These are phyloP conservation scores for Rhodotorula sp. DNA, from an alignment of 1,284 basidiomycete genomes.

Conservation along the genomic window DNA sequence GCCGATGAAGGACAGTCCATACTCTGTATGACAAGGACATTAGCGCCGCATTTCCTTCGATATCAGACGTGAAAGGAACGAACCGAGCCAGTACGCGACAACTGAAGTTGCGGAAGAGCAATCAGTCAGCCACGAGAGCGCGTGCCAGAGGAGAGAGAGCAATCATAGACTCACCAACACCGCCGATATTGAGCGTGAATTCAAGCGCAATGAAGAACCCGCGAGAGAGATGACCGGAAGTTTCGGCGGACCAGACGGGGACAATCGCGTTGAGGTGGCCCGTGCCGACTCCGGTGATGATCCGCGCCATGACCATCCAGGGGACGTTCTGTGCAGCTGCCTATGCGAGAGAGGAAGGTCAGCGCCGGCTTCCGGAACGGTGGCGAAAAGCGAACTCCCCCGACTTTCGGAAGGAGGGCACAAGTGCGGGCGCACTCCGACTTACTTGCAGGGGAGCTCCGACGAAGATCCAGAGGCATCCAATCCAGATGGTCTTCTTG, in stretches of 20 bases:
- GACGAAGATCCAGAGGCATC: background rate
- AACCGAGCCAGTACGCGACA: conserved; percentile 8
- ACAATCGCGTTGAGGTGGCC: conserved; percentile 9
- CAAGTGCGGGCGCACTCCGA: background rate
- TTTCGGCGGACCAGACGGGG: conserved; percentile 10
- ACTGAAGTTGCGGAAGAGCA: no score
- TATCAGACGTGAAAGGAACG: background rate
- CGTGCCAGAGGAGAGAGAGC: no score
- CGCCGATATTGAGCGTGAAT: conserved; percentile 2
- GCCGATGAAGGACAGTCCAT: conserved; percentile 10
- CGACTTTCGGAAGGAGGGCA: background rate
- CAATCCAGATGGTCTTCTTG: conserved; percentile 10
- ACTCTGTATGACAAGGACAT: background rate
- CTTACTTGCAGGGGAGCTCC: conserved; percentile 2
- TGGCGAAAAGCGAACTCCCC: background rate
- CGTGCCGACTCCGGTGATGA: conserved; percentile 8
- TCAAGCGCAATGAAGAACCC: conserved; percentile 12
- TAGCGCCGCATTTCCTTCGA: background rate
- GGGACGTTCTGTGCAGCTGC: conserved; percentile 3
- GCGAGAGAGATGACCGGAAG: background rate
- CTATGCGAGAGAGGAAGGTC: background rate
- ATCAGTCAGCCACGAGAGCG: no score
- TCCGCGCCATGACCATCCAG: conserved; percentile 7
- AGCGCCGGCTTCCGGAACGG: background rate
- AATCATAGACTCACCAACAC: no score